Percentiles rank a stretch among this genome's conserved stretches.
phyloP scores from a whole-genome alignment of 805 yeast species.

The Ogataea allantospora region DNA sequence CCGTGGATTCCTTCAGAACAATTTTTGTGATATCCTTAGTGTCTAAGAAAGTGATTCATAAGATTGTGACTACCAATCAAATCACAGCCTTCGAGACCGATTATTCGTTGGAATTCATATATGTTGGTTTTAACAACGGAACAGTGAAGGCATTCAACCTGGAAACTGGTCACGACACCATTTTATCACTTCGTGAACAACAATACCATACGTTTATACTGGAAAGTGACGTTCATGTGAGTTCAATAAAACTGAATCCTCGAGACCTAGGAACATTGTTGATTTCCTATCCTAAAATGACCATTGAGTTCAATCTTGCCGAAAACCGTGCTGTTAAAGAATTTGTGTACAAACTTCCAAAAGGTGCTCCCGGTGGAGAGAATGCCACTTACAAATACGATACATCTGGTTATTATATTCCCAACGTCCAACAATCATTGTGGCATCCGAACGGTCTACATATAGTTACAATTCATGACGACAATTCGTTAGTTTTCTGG shows the following conservation, averaged over 20 bases:
- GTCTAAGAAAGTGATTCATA: slow-evolving; percentile 56
- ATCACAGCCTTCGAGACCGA: slow-evolving; percentile 74
- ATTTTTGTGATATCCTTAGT: slow-evolving; percentile 70
- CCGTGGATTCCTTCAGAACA: slow-evolving; percentile 58
- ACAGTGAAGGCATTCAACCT: slow-evolving; percentile 70
- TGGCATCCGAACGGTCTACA: slow-evolving; percentile 96
- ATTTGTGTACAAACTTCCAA: slow-evolving; percentile 61
- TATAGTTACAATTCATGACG: slow-evolving; percentile 72
- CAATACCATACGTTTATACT: slow-evolving; percentile 63
- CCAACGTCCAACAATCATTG: slow-evolving; percentile 46
- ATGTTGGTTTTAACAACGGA: slow-evolving; percentile 80
- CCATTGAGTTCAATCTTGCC: slow-evolving; percentile 66
- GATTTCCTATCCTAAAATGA: slow-evolving; percentile 67
- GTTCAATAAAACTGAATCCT: slow-evolving; percentile 77
- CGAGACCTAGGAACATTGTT: slow-evolving; percentile 79
- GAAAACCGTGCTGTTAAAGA: slow-evolving; percentile 54
- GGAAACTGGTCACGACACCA: slow-evolving; percentile 69
- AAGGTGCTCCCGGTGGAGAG: slow-evolving; percentile 74
- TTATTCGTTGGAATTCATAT: slow-evolving; percentile 85
- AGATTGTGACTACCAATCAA: slow-evolving; percentile 60
- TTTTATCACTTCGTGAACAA: slow-evolving; percentile 64
- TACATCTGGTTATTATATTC: slow-evolving; percentile 27
- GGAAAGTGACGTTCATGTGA: slow-evolving; percentile 52
- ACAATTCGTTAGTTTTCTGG: slow-evolving; percentile 89
- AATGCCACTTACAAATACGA: slow-evolving; percentile 33